A percentile compares a stretch with the other conserved stretches of the same genome.
phyloP scores from a whole-genome alignment of 768 basidiomycete genomes.

The Kwoniella sp. region DNA sequence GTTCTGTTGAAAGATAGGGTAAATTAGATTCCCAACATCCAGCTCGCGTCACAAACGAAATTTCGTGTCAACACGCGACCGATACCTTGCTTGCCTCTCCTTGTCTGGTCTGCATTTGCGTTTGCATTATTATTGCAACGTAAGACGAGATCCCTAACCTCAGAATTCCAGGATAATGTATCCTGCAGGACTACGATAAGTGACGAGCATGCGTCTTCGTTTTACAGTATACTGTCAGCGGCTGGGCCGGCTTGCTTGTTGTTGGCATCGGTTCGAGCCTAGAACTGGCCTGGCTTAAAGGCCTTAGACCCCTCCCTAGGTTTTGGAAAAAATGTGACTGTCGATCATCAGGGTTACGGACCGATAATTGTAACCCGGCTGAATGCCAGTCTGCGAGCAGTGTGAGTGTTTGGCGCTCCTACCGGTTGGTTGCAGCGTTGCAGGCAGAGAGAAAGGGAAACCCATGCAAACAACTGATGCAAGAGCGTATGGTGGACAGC shows the following conservation, averaged over 20 bases:
- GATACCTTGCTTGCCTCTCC: not conserved
- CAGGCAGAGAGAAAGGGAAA: no score
- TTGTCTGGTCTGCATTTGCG: not conserved
- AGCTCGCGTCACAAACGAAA: not conserved
- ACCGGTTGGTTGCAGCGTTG: no score
- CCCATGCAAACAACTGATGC: no score
- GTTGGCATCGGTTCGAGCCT: not conserved
- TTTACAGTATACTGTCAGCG: no score
- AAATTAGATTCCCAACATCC: not conserved
- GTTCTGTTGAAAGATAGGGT: no score
- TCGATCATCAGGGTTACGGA: not conserved
- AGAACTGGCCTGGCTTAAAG: not conserved
- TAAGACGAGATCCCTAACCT: not conserved
- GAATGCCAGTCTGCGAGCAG: no score
- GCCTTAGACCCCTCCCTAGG: not conserved
- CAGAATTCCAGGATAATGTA: not conserved
- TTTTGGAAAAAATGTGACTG: not conserved
- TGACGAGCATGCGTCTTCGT: no score
- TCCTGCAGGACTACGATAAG: not conserved
- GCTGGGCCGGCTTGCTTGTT: not conserved
- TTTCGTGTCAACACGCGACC: not conserved
- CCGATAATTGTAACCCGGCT: not conserved
- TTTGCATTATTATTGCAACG: no score
- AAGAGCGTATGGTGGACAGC: no score
- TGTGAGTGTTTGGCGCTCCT: no score